These are phyloP conservation scores for Pelomyxa schiedti DNA, from an alignment of 78 protist species.

Conservation along the genomic window DNA sequence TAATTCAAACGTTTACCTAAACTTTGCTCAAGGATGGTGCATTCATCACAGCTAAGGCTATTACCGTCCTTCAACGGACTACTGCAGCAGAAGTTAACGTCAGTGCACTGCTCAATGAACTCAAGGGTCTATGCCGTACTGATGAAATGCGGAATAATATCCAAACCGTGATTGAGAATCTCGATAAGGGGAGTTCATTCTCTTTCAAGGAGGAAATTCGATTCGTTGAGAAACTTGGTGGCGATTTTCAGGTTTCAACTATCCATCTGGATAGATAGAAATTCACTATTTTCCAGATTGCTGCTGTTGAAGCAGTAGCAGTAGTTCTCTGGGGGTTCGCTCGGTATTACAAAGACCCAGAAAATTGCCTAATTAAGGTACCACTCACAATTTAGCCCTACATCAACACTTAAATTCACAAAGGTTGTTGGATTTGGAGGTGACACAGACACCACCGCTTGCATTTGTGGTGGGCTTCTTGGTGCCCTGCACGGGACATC, in stretches of 20 bases:
- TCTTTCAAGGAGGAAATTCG: not conserved
- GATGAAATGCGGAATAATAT: not conserved
- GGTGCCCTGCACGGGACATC: conserved; percentile 16
- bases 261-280: not conserved
- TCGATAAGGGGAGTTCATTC: not conserved
- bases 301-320: conserved; percentile 9
- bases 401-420: not conserved
- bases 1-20: not conserved
- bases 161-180: not conserved
- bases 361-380: not conserved
- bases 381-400: not conserved
- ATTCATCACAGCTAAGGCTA: not conserved
- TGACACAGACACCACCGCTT: conserved; percentile 24
- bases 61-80: not conserved
- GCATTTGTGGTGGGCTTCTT: conserved; percentile 19
- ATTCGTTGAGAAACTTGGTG: not conserved
- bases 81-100: not conserved
- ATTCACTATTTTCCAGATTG: conserved; percentile 1
- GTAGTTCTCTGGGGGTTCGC: not conserved
- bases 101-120: not conserved
- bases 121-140: not conserved
- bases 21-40: conserved; percentile 2
- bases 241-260: not conserved
- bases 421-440: conserved; percentile 17
- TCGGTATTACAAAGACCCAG: conserved; percentile 4